Evolutionary conservation across 2,329 filamentous ascomycete genomes (phyloP), one percentile per base, ranked within the genome.

Genomic region (Cladosporium sphaerospermum): DNA sequence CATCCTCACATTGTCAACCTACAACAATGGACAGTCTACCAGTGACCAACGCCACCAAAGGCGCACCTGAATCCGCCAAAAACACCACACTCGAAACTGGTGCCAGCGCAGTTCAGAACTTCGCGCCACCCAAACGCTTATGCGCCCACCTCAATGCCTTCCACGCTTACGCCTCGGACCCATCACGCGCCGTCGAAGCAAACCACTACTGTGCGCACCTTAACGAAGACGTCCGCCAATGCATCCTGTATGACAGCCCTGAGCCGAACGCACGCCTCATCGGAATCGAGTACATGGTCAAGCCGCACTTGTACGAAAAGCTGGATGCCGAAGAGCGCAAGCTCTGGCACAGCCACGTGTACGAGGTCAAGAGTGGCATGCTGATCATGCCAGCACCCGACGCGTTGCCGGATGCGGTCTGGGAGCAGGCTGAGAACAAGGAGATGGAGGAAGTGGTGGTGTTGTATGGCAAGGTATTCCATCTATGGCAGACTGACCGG

Each of bases 81-180:
- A 84, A 83, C 67, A 76, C 75, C 43, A 63, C 78, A 6, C 75
- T 88, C 8, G 80, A 85, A 55, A 80, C 81, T 0, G 84, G 81
- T 5, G 84, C 84, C 14, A 71, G 75, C 4, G 60, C 78, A 43
- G 75, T 81, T 2, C 84, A 87, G 67, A 78, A 81, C 58, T 89
- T 95, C 67, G 73, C 78, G 0, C 88, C 89, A 0, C 70, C 89
- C 6, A 85, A 88, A 62, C 80, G 82, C 50, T 58, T 95, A 45
- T 93, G 89, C 69, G 88, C 87, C 1, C 88, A 92, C 64, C 76
- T 95, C 1, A 91, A 93, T 62, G 89, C 88, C n/a, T 91, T 91
- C 64, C 65, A 62, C 61, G 59, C 59, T 36, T 68, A 71, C 33
- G 62, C 64, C 18, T 61, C 60, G 45, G 63, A 65, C 43, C 82